Evolutionary conservation across 1,139 yeast genomes (phyloP), one percentile per base, ranked within the genome.

Genomic region (Yamadazyma friedrichii): DNA sequence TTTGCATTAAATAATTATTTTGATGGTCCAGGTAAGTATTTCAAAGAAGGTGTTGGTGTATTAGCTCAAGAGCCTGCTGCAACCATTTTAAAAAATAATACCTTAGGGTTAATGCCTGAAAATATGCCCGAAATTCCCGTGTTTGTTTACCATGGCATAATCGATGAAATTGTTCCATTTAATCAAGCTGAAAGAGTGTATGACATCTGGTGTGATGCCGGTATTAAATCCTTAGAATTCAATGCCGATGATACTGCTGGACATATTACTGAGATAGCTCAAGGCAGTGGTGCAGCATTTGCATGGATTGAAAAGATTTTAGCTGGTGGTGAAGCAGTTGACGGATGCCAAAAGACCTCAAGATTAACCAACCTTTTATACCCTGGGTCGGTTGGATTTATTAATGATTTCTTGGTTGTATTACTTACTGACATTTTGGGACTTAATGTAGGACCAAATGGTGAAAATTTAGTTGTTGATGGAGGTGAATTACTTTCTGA

Each of bases 191-290:
- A 49, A 34, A 53, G 63, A 40, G 58, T 54, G 3, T 65, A 57
- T 43, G 49, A 62, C n/a, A 47, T 42, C 20, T 67, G 69, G 65
- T 66, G 71, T 49, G 54, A 46, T 2, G 49, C 55, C 45, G 69
- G 65, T 2, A 58, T 62, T 15, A 36, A 44, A n/a, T 63, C 68
- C 0, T 46, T 61, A 22, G 70, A 65, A 43, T 57, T 63, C 39
- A 52, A 60, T 12, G 55, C 52, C 13, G 61, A 60, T 36, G 25
- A 42, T 11, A 42, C 54, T 6, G 52, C 62, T 33, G 66, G 67
- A n/a, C 70, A 64, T 44, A 35, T 59, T 25, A 44, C 57, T 6
- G 67, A 61, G 43, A 31, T 50, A 8, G 30, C 50, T 12, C 51
- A 55, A 35, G 69, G 70, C 10, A 51, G 55, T 31, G 65, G 65